These are phyloP conservation scores for Lumnitzera racemosa DNA, from an alignment of 345 rosid species.

Conservation along the genomic window DNA sequence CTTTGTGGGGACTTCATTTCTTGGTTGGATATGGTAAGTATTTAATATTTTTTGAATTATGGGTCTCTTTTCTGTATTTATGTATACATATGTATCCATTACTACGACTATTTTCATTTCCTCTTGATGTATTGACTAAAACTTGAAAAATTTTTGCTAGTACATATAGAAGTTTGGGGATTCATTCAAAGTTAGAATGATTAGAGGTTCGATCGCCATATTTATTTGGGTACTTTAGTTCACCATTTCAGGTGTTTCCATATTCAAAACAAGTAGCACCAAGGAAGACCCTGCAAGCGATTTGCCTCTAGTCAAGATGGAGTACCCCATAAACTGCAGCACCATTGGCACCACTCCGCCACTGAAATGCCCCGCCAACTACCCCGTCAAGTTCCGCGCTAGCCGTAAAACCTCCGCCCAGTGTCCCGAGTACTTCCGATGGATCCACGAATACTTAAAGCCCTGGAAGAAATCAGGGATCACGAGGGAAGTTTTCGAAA, in stretches of 20 bases:
- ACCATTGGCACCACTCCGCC: background rate
- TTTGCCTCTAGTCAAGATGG: background rate
- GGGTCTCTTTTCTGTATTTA: background rate
- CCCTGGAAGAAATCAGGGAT: constrained; percentile 50
- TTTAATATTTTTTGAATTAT: background rate
- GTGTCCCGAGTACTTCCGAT: constrained; percentile 64
- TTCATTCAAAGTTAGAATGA: no score
- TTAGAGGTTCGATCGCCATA: background rate
- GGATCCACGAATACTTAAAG: constrained; percentile 52
- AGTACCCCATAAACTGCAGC: constrained; percentile 10
- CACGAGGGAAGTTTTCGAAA: constrained; percentile 40
- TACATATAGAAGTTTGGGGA: no score
- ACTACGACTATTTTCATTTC: no score
- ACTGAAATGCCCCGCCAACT: constrained; percentile 23
- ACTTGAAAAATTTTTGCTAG: no score
- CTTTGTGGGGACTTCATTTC: constrained; percentile 12
- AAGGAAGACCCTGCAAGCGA: background rate
- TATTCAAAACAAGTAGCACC: background rate
- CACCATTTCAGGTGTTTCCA: background rate
- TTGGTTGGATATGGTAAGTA: constrained; percentile 10
- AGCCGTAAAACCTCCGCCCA: constrained; percentile 8
- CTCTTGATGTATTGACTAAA: no score
- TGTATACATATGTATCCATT: no score
- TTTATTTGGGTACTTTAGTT: background rate
- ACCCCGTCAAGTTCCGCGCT: constrained; percentile 23